Percentiles rank a stretch among this genome's conserved stretches.
These are phyloP conservation scores for Cordyceps fumosorosea DNA, from an alignment of 2,329 filamentous ascomycete species.

Conservation along the genomic window DNA sequence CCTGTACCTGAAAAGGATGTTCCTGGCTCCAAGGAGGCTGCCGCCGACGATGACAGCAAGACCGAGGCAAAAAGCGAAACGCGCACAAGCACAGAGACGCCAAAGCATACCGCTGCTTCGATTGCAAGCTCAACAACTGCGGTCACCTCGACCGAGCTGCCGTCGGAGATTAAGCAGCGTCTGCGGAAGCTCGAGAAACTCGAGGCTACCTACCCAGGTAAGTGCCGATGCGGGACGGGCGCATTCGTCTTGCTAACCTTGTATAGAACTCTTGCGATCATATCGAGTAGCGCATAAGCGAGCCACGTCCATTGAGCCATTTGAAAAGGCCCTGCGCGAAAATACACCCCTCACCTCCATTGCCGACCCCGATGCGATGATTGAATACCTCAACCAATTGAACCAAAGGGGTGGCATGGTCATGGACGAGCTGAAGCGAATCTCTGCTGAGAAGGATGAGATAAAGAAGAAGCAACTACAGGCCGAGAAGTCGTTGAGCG, in stretches of 20 bases:
- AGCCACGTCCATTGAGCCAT: slow-evolving; percentile 82
- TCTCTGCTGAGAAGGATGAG: slow-evolving; percentile 74
- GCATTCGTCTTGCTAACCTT: slow-evolving; percentile 7
- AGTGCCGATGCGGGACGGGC: slow-evolving; percentile 9
- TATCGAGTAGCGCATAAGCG: slow-evolving; percentile 88
- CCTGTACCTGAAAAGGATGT: slow-evolving; percentile 30
- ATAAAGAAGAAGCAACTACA: slow-evolving; percentile 71
- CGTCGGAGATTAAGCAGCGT: slow-evolving; percentile 67
- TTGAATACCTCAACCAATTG: slow-evolving; percentile 85
- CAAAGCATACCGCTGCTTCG: slow-evolving; percentile 17
- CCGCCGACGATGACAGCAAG: slow-evolving; percentile 17
- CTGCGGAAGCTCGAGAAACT: slow-evolving; percentile 85
- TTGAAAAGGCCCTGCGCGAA: slow-evolving; percentile 85
- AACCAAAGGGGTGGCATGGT: slow-evolving; percentile 87
- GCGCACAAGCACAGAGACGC: not conserved
- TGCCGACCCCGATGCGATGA: slow-evolving; percentile 71
- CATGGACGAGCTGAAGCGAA: slow-evolving; percentile 83
- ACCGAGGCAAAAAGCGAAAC: slow-evolving; percentile 14
- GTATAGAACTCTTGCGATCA: slow-evolving; percentile 73
- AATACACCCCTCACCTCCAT: slow-evolving; percentile 90
- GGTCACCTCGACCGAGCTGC: slow-evolving; percentile 46
- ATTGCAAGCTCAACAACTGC: slow-evolving; percentile 10
- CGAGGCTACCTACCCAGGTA: slow-evolving; percentile 80
- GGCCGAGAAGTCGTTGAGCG: slow-evolving; percentile 54
- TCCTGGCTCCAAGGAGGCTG: slow-evolving; percentile 16